Evolutionary conservation across 345 rosid genomes (phyloP).

Genomic region (Ailanthus altissimus): DNA sequence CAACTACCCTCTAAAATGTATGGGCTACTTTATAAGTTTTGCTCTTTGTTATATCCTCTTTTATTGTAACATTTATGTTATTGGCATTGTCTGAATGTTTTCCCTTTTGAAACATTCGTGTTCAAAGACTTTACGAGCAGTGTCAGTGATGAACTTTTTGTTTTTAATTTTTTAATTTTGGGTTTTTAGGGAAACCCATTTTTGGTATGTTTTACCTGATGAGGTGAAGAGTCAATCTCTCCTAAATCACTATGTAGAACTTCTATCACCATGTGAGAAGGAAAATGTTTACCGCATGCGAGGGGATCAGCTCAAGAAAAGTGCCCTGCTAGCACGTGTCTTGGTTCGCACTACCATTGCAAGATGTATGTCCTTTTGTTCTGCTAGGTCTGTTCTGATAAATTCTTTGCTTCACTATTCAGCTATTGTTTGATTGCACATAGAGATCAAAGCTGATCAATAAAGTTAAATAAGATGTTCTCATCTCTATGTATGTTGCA

Average conservation of each 20-base stretch:
- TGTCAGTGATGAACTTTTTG: background rate
- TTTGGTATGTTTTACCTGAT: constrained; percentile 79
- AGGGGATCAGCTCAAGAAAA: constrained; percentile 68
- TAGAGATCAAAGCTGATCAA: background rate
- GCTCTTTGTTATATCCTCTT: background rate
- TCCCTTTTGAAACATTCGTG: background rate
- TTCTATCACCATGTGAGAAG: constrained; percentile 75
- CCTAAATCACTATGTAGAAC: constrained; percentile 53
- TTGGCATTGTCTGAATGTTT: background rate
- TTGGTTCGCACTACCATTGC: constrained; percentile 90
- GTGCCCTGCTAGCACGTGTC: constrained; percentile 76
- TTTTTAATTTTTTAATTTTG: constrained; percentile 1
- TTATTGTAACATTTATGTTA: background rate
- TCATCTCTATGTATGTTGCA: background rate
- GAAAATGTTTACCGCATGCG: constrained; percentile 50
- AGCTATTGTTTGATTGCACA: background rate
- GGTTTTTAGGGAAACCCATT: constrained; percentile 71
- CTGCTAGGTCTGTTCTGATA: background rate
- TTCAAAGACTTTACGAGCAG: background rate
- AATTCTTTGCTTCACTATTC: background rate
- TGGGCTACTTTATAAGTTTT: background rate
- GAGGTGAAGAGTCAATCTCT: constrained; percentile 69
- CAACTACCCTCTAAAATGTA: constrained; percentile 69
- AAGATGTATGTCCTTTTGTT: constrained; percentile 58
- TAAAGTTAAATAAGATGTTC: background rate